Base-by-base conservation (phyloP, 139 green algal genomes). In the Chlorella sorokiniana region DNA sequence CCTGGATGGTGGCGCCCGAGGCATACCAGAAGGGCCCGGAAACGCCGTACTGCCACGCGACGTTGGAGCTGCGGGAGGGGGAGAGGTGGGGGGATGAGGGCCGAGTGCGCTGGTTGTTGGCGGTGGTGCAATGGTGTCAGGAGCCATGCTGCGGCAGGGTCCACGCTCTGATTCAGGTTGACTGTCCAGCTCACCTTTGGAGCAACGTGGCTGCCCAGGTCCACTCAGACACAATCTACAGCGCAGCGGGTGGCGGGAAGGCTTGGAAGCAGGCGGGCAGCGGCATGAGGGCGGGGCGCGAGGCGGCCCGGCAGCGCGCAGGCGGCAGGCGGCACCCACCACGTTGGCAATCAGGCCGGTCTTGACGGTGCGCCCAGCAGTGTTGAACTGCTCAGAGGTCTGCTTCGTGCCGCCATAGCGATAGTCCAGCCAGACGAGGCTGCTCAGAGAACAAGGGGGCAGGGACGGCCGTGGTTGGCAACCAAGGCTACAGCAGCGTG, bases 1-100 rank as follows among this genome's bases (percentile, higher is more conserved):
- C 91, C 85, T 98, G 95, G 35, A 98, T 89, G 11, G 95, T 98
- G 35, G 95, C 95, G 42, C 95, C 95, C 20, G 89, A 85, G 31
- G 95, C 95, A 79, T 98, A 98, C 88, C 87, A 82, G 72, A 92
- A 92, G 22, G 87, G 89, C 0, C 89, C 85, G 22, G 85, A 86
- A 9, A 92, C 81, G 22, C 87, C 88, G 69, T 92, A 87, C 82
- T 93, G 69, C 71, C 86, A 91, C 31, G 89, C 85, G 4, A 87
- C 81, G 74, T 91, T 92, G 37, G 85, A 89, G 56, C 73, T 79
- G 73, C 73, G 31, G 27, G 22, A 8, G 20, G 33, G 7, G 23
- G 59, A 37, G 16, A 10, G 25, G 23, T 1, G 69, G 69, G 4
- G 40, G 2, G 40, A 22, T 35, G 1, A 35, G 42, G 4, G 41